Percentiles rank a stretch among this genome's conserved stretches.
Evolutionary conservation across 2,329 filamentous ascomycete genomes (phyloP).

Genomic region (Dothideomycetidae sp.): DNA sequence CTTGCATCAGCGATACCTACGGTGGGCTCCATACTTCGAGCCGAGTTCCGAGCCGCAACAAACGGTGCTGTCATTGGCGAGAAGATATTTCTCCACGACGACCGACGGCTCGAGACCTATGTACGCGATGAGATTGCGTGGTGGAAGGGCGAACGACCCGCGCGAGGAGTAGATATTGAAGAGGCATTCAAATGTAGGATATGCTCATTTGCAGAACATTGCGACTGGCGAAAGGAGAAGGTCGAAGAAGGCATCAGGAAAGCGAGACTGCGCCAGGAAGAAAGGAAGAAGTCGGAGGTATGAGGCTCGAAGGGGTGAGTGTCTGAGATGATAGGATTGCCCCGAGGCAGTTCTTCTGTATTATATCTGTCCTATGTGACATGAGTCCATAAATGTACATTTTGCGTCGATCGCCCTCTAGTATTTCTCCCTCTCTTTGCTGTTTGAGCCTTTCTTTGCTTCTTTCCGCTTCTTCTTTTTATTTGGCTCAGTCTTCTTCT

Average conservation of each 20-base stretch:
- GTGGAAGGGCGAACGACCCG: slow-evolving; percentile 66
- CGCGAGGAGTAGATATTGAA: slow-evolving; percentile 63
- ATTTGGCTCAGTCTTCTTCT: background rate
- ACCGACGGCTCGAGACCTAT: slow-evolving; percentile 48
- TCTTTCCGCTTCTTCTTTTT: slow-evolving; percentile 5
- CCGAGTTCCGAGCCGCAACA: slow-evolving; percentile 37
- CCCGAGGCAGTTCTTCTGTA: no score
- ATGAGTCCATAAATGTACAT: background rate
- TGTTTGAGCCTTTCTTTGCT: no score
- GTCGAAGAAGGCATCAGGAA: slow-evolving; percentile 41
- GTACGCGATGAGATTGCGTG: slow-evolving; percentile 59
- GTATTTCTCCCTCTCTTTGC: background rate
- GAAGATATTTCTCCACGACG: slow-evolving; percentile 53
- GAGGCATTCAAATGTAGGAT: slow-evolving; percentile 78
- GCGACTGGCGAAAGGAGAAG: slow-evolving; percentile 61
- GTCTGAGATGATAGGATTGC: background rate
- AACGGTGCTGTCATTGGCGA: slow-evolving; percentile 41
- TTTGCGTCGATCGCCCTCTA: no score
- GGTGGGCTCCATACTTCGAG: slow-evolving; percentile 43
- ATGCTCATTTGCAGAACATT: slow-evolving; percentile 70
- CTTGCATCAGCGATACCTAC: slow-evolving; percentile 29
- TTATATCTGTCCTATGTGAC: background rate
- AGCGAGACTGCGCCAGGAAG: slow-evolving; percentile 12
- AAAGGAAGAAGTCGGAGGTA: slow-evolving; percentile 11
- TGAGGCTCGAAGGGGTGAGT: slow-evolving; percentile 2